Conservation (phyloP, 2,329 filamentous ascomycete genomes). For the Cephalotrichum gorgonifer region DNA sequence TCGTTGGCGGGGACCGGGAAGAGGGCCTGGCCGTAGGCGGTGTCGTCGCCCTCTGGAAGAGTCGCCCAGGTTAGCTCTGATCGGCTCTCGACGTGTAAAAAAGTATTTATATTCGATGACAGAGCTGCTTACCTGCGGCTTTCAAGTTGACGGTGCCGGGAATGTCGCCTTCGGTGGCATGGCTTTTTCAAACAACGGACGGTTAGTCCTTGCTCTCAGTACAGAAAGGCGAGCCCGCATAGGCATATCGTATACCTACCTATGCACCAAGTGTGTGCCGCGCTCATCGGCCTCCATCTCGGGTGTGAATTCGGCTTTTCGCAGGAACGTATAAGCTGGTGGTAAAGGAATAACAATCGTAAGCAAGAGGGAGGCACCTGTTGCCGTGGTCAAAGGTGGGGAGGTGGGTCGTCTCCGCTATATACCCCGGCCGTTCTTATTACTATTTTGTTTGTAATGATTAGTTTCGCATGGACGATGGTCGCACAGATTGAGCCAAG, state of each 20-base stretch:
- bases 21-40: slow-evolving; percentile 47
- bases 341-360: too few relatives aligned
- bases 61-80: not conserved
- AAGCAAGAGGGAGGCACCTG: too few relatives aligned
- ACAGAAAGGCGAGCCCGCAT: not conserved
- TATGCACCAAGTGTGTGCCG: not conserved
- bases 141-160: slow-evolving; percentile 46
- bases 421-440: too few relatives aligned
- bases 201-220: not conserved
- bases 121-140: slow-evolving; percentile 14
- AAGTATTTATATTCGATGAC: not conserved
- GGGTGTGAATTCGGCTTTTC: not conserved
- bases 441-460: too few relatives aligned
- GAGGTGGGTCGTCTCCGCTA: too few relatives aligned
- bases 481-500: too few relatives aligned
- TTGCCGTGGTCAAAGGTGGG: too few relatives aligned
- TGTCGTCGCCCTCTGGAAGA: slow-evolving; percentile 44
- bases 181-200: slow-evolving; percentile 20
- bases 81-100: too few relatives aligned
- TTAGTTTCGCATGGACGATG: too few relatives aligned
- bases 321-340: too few relatives aligned
- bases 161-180: slow-evolving; percentile 44
- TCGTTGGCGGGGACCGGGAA: slow-evolving; percentile 51
- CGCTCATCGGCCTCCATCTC: not conserved
- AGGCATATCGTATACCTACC: not conserved